Evolutionary conservation across 495 filamentous ascomycete genomes (phyloP), one percentile per base, ranked within the genome.

Genomic region (Massariosphaeria phaeospora): DNA sequence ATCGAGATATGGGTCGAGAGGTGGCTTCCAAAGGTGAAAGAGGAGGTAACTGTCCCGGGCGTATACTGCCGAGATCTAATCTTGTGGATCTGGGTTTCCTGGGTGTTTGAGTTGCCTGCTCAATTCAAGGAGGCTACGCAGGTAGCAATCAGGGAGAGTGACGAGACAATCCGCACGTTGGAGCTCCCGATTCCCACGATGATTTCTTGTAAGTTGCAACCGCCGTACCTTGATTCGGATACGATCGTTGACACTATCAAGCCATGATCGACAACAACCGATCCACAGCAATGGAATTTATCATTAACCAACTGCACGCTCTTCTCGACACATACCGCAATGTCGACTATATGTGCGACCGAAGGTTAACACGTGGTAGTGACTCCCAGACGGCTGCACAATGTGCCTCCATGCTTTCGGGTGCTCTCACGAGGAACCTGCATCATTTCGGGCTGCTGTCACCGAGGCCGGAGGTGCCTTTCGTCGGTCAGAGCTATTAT

Each of bases 1-100:
- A 53, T 79, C 1, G 60, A 67, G 35, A 33, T 76, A 2, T 75
- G 72, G 42, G 64, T 67, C 13, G 70, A 76, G 7, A 66, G 67
- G 10, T 83, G 79, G 78, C 71, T 73, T 17, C 39, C 55, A 0
- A 31, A 45, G n/a, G 20, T 72, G 30, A 50, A 63, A 23, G 17
- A 55, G 12, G 33, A 18, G 10, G 20, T 10, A 8, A n/a, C 39
- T 1, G 17, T 58, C 13, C 63, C 61, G 20, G 41, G 21, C 2
- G 52, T 46, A 31, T 55, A 56, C 54, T 62, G 26, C 34, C 61
- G 69, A 15, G 66, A 72, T 27, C 51, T 69, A 10, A 53, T 75
- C 5, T 41, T 69, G 8, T 75, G 71, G 72, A 17, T 75, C 26
- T 69, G 66, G 61, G 57, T 75, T 33, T 34, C 69, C 8, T 74